phyloP scores from a whole-genome alignment of 208 protist genomes.

The Trypanosomatidae sp. region DNA sequence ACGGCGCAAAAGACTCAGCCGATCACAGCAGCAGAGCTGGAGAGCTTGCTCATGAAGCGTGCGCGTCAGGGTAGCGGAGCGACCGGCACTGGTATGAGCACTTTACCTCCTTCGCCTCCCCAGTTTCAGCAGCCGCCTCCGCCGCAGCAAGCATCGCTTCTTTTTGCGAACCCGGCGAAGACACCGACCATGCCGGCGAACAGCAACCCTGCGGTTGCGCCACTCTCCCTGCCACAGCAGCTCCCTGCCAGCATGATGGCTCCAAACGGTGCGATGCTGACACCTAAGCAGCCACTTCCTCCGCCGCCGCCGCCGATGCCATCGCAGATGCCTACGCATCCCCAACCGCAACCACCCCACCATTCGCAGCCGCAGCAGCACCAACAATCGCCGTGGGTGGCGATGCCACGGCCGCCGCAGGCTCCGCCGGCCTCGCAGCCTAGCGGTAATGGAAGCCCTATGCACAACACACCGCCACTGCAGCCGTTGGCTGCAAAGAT shows the following conservation, averaged over 20 bases:
- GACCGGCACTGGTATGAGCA: not conserved
- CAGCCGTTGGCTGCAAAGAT: constrained; percentile 20
- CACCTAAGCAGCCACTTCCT: constrained; percentile 4
- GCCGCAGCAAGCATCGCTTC: constrained; percentile 10
- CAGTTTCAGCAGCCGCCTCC: constrained; percentile 14
- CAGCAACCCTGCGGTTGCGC: constrained; percentile 7
- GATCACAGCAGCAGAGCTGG: constrained; percentile 61
- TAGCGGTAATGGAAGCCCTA: constrained; percentile 7
- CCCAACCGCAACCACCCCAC: constrained; percentile 1
- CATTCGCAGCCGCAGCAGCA: constrained; percentile 9
- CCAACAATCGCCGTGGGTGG: constrained; percentile 30
- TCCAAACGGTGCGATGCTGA: constrained; percentile 12
- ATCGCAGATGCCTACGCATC: not conserved
- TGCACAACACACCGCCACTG: constrained; percentile 24
- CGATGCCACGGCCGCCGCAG: constrained; percentile 26
- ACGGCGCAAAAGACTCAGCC: constrained; percentile 14
- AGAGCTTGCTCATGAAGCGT: constrained; percentile 52
- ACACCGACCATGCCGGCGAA: constrained; percentile 7
- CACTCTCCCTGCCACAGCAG: constrained; percentile 24
- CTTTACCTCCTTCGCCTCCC: constrained; percentile 10
- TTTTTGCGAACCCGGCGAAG: constrained; percentile 16
- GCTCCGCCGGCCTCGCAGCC: constrained; percentile 21
- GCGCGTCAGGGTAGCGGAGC: constrained; percentile 23
- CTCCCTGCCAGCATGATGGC: constrained; percentile 12
- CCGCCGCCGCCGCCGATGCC: constrained; percentile 16